Evolutionary conservation across 768 basidiomycete species (phyloP), one percentile per base, ranked within the genome.

Genomic region (Tricholoma flavovirens): DNA sequence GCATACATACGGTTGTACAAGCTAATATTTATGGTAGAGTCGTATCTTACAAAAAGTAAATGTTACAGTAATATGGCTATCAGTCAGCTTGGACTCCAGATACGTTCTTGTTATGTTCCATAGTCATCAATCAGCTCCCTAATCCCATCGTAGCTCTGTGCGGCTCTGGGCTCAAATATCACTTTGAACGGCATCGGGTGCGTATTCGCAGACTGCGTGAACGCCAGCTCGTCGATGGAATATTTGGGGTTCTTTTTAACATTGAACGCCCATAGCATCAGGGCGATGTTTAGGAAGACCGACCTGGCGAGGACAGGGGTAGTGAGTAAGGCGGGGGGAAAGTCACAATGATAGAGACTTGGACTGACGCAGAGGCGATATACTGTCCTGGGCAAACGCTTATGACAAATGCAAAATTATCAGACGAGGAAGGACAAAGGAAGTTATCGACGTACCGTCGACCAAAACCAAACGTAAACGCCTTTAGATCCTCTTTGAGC

Each of bases 301-400:
- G 86, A 88, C 4, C 84, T 78, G 53, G 58, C n/a, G 57, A 6
- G 9, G 12, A 15, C 3, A 19, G 10, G 10, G 19, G 9, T 15
- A 4, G 8, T 35, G 11, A 32, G 9, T 30, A 17, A 19, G 11
- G 30, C 26, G 52, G 51, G 21, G 51, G 9, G n/a, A n/a, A n/a
- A n/a, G n/a, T n/a, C n/a, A n/a, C n/a, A n/a, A n/a, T n/a, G n/a
- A n/a, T n/a, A n/a, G n/a, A n/a, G n/a, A n/a, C n/a, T n/a, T 17
- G 12, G 0, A 66, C 69, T 63, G 59, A 73, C 77, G 68, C 66
- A 55, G 70, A 72, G 6, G 79, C 86, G 30, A 88, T 78, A 64
- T 85, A 77, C 61, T 81, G 79, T 0, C 86, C 86, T 0, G 84
- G 85, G 57, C 86, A 88, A 5, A 86, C 74, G 15, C 85, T 26